These are phyloP conservation scores for Chionographis japonica DNA, from an alignment of 106 monocot species.

Conservation along the genomic window DNA sequence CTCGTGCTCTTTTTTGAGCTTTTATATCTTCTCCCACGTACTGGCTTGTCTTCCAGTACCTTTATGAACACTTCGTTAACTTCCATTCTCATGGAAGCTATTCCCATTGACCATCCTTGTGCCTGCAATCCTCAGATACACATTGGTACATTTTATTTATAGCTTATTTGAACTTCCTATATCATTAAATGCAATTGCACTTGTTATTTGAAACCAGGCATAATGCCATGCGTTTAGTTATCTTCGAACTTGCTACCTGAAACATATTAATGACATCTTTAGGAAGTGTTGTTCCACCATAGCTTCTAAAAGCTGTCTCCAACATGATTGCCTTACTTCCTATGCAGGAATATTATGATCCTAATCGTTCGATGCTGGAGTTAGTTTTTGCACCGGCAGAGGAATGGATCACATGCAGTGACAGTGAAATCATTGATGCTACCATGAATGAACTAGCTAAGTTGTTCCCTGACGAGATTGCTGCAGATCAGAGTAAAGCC, in stretches of 20 bases:
- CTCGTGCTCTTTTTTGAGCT: too few species aligned
- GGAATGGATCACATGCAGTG: constrained; percentile 82
- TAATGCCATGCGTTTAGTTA: too few species aligned
- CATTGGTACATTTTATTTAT: not conserved
- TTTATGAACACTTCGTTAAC: too few species aligned
- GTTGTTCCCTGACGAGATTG: constrained; percentile 89
- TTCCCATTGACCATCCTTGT: too few species aligned
- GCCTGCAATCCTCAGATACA: too few species aligned
- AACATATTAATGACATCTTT: too few species aligned
- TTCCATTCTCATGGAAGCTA: too few species aligned
- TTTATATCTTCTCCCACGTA: too few species aligned
- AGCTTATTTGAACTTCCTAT: not conserved
- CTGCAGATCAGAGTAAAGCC: constrained; percentile 96
- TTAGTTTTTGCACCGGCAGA: constrained; percentile 95
- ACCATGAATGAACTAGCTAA: constrained; percentile 89
- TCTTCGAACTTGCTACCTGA: too few species aligned
- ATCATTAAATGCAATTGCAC: too few species aligned
- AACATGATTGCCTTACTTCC: not conserved
- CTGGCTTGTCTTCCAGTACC: too few species aligned
- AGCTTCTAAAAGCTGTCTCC: not conserved
- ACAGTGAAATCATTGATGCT: constrained; percentile 76
- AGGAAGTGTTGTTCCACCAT: not conserved
- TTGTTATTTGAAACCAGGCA: too few species aligned
- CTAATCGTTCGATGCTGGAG: constrained; percentile 89
- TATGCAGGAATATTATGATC: constrained; percentile 94